Conservation (phyloP, 768 basidiomycete species). For the Coprinellus micaceus region DNA sequence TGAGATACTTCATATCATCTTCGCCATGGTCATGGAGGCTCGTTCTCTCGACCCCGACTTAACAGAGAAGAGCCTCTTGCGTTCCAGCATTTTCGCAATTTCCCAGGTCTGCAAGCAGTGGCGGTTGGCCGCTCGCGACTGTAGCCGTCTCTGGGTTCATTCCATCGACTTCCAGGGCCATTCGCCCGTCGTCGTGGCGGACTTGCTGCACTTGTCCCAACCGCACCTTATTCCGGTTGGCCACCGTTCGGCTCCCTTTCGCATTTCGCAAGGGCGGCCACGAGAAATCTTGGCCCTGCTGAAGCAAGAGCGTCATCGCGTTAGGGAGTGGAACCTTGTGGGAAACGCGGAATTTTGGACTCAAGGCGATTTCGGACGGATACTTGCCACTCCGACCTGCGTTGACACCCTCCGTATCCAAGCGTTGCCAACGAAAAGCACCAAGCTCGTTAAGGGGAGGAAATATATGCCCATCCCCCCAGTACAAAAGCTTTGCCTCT, state of each 20-base stretch:
- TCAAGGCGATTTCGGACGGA: no score
- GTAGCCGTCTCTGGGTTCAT: neutral
- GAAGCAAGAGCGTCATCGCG: neutral
- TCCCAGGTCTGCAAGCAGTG: neutral
- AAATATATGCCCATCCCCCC: no score
- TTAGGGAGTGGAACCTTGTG: neutral
- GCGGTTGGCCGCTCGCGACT: neutral
- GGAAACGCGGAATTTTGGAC: neutral
- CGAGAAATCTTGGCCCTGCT: neutral
- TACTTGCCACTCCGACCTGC: no score
- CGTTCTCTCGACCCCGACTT: neutral
- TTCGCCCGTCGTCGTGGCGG: neutral
- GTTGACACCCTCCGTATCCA: no score
- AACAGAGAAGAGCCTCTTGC: neutral
- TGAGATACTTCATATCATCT: neutral
- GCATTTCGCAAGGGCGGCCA: neutral
- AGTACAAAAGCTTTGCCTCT: neutral
- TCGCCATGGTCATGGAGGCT: neutral
- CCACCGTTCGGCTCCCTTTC: neutral
- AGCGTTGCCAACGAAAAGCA: no score
- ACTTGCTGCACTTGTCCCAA: neutral
- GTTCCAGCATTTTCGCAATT: neutral
- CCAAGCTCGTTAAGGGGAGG: no score
- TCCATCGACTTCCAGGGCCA: neutral
- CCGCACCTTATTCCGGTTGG: neutral